Conservation (phyloP, 768 basidiomycete genomes). For the Psilocybe subaeruginosa region DNA sequence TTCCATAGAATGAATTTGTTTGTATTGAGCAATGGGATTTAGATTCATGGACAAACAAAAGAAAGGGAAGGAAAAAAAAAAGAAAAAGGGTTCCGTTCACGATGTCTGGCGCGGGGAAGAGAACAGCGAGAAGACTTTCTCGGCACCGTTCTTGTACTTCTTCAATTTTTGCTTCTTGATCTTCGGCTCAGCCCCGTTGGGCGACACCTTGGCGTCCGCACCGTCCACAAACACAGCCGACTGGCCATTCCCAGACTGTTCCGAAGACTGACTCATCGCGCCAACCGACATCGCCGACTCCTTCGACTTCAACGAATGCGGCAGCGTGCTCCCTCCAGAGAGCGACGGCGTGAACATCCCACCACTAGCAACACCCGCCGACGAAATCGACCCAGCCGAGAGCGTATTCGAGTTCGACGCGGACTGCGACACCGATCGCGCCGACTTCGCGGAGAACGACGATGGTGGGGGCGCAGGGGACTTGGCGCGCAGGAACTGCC, state of each 20-base stretch:
- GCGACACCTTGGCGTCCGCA: slow-evolving; percentile 25
- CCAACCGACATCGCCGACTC: slow-evolving; percentile 79
- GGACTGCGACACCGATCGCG: slow-evolving; percentile 37
- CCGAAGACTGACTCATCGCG: slow-evolving; percentile 71
- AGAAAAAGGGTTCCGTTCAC: background rate
- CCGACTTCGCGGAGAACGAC: slow-evolving; percentile 44
- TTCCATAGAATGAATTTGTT: slow-evolving; percentile 19
- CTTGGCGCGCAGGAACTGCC: slow-evolving; percentile 74
- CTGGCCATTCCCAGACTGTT: slow-evolving; percentile 63
- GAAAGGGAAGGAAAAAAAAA: background rate
- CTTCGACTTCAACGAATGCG: slow-evolving; percentile 81
- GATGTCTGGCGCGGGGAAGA: slow-evolving; percentile 61
- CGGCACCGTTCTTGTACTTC: slow-evolving; percentile 87
- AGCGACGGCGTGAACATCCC: slow-evolving; percentile 64
- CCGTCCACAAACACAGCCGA: slow-evolving; percentile 35
- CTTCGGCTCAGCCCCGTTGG: slow-evolving; percentile 46
- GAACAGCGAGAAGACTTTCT: slow-evolving; percentile 84
- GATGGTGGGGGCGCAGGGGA: slow-evolving; percentile 61
- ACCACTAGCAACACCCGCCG: slow-evolving; percentile 27
- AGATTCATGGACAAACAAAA: slow-evolving; percentile 5
- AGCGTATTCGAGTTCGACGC: slow-evolving; percentile 51
- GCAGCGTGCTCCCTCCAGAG: slow-evolving; percentile 50
- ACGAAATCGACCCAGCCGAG: slow-evolving; percentile 42
- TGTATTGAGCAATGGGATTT: slow-evolving; percentile 9
- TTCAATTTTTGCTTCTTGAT: slow-evolving; percentile 76